Base-by-base conservation (phyloP, 306 rosid species). In the Herpetospermum pedunculosum region DNA sequence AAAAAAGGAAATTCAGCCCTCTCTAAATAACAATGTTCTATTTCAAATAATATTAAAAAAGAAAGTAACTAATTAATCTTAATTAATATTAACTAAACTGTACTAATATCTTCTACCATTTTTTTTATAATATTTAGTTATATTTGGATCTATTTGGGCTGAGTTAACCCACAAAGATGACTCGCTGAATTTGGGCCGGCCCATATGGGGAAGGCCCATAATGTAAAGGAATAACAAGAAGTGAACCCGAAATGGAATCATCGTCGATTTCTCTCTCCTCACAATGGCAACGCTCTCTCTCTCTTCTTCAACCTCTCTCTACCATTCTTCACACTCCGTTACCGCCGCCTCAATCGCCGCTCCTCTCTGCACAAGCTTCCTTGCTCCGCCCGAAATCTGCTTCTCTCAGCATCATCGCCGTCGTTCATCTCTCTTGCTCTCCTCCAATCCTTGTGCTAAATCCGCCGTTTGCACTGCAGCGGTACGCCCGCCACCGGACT, bases 401-500 rank as follows among this genome's bases (percentile, higher is more conserved):
- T 55, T 72, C 54, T 79, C 80, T 58, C 69, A 81, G 70, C 46
- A 72, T 60, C 80, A 28, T 77, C 80, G 49, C 50, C 78, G 58
- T 40, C 82, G 78, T 59, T 70, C 60, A 5, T 78, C 80, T 55
- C 77, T 43, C 8, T 64, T 74, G 1, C 75, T 77, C 44, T 76
- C 80, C 30, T 80, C 65, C 55, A 34, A 67, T 81, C 67, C 81
- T 58, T 8, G 29, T 32, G 30, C 47, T 40, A 76, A 76, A 18
- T 81, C 50, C 38, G 69, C 62, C 4, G 72, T 84, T 10, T 87
- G 88, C 81, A 80, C 25, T 16, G 76, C 76, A 34, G 44, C 76
- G 9, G n/a, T 53, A 68, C 54, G 73, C 0, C 80, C 57, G 86
- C 90, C 62, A 57, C 89, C 77, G 0, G 82, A 85, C 14, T 79